Evolutionary conservation across 495 filamentous ascomycete genomes (phyloP).

Genomic region (Penicillium macrosclerotiorum): DNA sequence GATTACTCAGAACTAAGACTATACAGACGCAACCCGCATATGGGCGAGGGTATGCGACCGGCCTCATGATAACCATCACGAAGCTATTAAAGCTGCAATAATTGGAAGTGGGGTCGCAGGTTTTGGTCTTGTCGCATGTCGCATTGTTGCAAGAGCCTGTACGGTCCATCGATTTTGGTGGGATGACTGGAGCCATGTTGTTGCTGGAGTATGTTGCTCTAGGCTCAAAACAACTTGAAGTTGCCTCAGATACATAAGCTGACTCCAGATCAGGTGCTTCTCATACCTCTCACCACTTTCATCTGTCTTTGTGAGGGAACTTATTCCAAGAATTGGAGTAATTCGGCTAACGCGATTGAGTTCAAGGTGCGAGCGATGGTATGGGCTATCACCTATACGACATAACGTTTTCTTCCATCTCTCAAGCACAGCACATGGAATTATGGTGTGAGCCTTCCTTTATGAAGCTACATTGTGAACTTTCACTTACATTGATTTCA

Average conservation of each 20-base stretch:
- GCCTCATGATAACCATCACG: constrained; percentile 11
- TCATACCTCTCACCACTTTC: constrained; percentile 1
- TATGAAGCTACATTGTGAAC: too few species aligned
- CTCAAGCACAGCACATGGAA: background rate
- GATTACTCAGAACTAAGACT: background rate
- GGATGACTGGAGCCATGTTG: constrained; percentile 16
- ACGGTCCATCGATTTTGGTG: constrained; percentile 12
- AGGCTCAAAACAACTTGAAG: background rate
- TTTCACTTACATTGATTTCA: background rate
- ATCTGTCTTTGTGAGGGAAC: constrained; percentile 5
- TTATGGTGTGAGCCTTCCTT: constrained; percentile 11
- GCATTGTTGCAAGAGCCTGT: constrained; percentile 6
- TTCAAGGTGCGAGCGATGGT: constrained; percentile 2
- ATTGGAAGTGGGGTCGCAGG: background rate
- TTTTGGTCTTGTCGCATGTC: constrained; percentile 2
- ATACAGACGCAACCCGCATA: background rate
- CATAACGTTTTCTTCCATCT: constrained; percentile 4
- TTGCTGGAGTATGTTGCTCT: constrained; percentile 6
- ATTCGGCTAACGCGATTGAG: background rate
- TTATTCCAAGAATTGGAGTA: background rate
- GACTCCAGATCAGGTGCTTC: background rate
- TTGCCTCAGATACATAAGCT: background rate
- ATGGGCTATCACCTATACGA: constrained; percentile 17
- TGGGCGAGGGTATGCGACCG: constrained; percentile 7
- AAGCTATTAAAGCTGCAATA: background rate